Conservation (phyloP, 768 basidiomycete species). For the Amylocystis lapponica region DNA sequence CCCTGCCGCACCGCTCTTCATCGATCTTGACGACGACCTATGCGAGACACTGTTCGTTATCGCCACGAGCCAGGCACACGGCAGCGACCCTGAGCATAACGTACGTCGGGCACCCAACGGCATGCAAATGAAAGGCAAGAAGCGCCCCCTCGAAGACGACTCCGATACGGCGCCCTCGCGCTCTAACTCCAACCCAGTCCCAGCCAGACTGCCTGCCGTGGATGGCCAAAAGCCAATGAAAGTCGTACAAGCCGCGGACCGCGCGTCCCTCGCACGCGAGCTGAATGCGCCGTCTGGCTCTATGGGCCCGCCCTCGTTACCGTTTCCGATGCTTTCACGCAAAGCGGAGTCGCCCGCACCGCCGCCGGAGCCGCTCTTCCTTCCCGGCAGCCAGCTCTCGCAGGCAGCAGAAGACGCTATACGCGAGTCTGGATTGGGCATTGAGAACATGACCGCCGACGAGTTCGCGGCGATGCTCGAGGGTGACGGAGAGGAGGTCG, state of each 20-base stretch:
- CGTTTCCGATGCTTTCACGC: no score
- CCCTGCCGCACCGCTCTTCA: slow-evolving; percentile 67
- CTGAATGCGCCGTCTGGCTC: neutral
- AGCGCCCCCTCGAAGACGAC: slow-evolving; percentile 36
- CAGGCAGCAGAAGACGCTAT: slow-evolving; percentile 47
- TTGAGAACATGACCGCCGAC: slow-evolving; percentile 58
- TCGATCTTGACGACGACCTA: slow-evolving; percentile 67
- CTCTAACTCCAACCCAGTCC: neutral
- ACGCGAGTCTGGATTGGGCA: slow-evolving; percentile 56
- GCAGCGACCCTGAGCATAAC: neutral
- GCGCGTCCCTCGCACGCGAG: slow-evolving; percentile 18
- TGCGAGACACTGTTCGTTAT: slow-evolving; percentile 68
- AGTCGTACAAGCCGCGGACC: slow-evolving; percentile 36
- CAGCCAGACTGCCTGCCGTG: neutral
- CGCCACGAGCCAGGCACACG: slow-evolving; percentile 47
- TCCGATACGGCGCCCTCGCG: neutral
- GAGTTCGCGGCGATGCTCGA: slow-evolving; percentile 59
- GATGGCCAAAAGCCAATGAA: slow-evolving; percentile 43
- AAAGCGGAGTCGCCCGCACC: neutral
- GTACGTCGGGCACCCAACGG: neutral
- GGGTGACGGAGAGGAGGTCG: slow-evolving; percentile 52
- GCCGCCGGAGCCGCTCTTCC: slow-evolving; percentile 26
- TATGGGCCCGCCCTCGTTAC: slow-evolving; percentile 32
- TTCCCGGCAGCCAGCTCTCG: slow-evolving; percentile 37
- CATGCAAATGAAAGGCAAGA: slow-evolving; percentile 24